Evolutionary conservation across 2,329 filamentous ascomycete genomes (phyloP), one percentile per base, ranked within the genome.

Genomic region (Macrophomina tecta): DNA sequence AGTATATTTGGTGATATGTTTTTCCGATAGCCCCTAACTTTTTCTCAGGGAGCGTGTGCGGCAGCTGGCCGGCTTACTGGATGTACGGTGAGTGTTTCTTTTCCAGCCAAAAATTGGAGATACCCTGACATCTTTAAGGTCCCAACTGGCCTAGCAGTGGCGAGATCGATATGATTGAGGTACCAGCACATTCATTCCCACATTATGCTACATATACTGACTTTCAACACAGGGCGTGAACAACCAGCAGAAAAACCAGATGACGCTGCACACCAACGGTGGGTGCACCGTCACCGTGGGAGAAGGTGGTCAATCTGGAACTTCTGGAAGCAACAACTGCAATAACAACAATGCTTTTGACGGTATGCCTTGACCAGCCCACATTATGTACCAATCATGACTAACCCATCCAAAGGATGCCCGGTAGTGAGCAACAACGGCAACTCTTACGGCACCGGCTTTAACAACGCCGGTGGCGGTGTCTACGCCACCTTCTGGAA

Each of bases 401-500:
- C 18, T 48, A 34, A 62, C 18, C 4, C 23, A 9, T 45, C 4
- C 14, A 42, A 52, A 65, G 77, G 77, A 42, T 79, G 77, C 53
- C 73, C 75, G 16, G 72, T 77, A 28, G 18, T 69, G 4, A 74
- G 73, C 55, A 72, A 69, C 46, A 71, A 65, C 34, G 68, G 74
- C 2, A 74, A 72, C 28, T 74, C 76, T 3, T 80, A 76, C 64
- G 79, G 79, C 16, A 76, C 75, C 1, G 72, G 73, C 0, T 81
- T 81, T 71, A 81, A 81, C 56, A 73, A 72, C 16, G 77, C 75
- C 28, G 79, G 78, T 9, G 81, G 81, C 45, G 81, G 80, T 34
- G 78, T 82, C 0, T 83, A 81, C 64, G 81, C 78, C 9, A 73
- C 78, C 3, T 74, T 79, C 14, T 82, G 82, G 75, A 81, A 77